Evolutionary conservation across 495 filamentous ascomycete species (phyloP), one percentile per base, ranked within the genome.

Genomic region (Aspergillus homomorphus): DNA sequence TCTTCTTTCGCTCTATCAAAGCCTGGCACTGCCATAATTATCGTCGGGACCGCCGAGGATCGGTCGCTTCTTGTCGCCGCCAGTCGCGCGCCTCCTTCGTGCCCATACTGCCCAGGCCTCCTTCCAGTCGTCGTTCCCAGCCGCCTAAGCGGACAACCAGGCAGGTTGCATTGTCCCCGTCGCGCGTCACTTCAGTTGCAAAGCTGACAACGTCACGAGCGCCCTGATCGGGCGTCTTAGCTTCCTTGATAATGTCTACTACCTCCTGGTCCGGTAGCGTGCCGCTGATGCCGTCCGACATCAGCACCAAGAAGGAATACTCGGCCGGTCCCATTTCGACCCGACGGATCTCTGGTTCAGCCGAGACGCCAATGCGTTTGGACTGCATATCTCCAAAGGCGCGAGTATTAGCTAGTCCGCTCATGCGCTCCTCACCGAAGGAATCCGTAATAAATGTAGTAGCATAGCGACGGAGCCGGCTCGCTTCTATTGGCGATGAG

Each of bases 381-480:
- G 87, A 89, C 53, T 82, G 82, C 64, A 96, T 88, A 73, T 98
- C 94, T 28, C 94, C 94, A 64, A 98, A 97, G 2, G 92, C 81
- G 6, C 94, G 89, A 9, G 89, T 93, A 74, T 98, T 98, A 64
- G 94, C 94, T 0, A 98, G 83, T 0, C 93, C 92, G 53, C 85
- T 85, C 76, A 98, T 91, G 59, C 94, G 91, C 70, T 98, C 95
- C 71, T 98, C 95, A 65, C 94, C 94, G 66, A 98, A 98, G 16
- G 90, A 94, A 69, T 98, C 94, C 0, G 93, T 96, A 21, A 95
- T 85, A 62, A 98, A 92, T 0, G 87, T 89, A 16, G 88, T 77
- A 14, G 91, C 90, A 65, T 89, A 97, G 52, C 92, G 88, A 5
- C 92, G 87, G 30, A 98, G 82, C 21, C 94, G 84, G 52, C 82